Percentiles rank a stretch among this genome's conserved stretches.
Conservation (phyloP, 768 basidiomycete genomes). For the Kwoniella dendrophila region DNA sequence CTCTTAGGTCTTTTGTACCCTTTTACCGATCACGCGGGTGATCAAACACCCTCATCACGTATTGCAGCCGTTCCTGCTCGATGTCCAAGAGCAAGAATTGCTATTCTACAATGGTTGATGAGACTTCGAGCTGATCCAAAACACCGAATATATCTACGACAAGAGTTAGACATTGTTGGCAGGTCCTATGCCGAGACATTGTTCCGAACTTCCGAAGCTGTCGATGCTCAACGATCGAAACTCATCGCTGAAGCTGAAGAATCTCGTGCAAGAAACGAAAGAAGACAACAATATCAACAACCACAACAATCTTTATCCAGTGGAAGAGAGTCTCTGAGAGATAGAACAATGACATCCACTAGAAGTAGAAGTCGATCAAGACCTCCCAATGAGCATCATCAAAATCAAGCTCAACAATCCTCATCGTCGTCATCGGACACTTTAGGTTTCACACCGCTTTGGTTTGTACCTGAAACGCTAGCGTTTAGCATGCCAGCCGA, state of each 20-base stretch:
- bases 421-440: slow-evolving; percentile 10
- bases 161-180: slow-evolving; percentile 60
- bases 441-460: slow-evolving; percentile 63
- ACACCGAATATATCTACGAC: slow-evolving; percentile 76
- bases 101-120: slow-evolving; percentile 81
- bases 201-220: slow-evolving; percentile 40
- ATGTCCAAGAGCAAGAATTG: slow-evolving; percentile 65
- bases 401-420: no score
- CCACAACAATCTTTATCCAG: neutral
- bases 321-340: slow-evolving; percentile 6
- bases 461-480: slow-evolving; percentile 49
- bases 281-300: slow-evolving; percentile 11
- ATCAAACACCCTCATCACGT: slow-evolving; percentile 1
- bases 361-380: slow-evolving; percentile 53
- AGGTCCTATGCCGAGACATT: slow-evolving; percentile 67
- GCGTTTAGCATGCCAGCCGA: slow-evolving; percentile 49
- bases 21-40: slow-evolving; percentile 25
- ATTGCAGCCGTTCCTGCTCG: slow-evolving; percentile 38
- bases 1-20: slow-evolving; percentile 57
- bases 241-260: slow-evolving; percentile 26
- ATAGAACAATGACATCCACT: slow-evolving; percentile 31
- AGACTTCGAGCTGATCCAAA: slow-evolving; percentile 85
- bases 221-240: slow-evolving; percentile 25
- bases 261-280: slow-evolving; percentile 15
- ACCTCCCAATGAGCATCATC: slow-evolving; percentile 28